phyloP scores from a whole-genome alignment of 2,329 filamentous ascomycete species.

The Lachnellula cervina region DNA sequence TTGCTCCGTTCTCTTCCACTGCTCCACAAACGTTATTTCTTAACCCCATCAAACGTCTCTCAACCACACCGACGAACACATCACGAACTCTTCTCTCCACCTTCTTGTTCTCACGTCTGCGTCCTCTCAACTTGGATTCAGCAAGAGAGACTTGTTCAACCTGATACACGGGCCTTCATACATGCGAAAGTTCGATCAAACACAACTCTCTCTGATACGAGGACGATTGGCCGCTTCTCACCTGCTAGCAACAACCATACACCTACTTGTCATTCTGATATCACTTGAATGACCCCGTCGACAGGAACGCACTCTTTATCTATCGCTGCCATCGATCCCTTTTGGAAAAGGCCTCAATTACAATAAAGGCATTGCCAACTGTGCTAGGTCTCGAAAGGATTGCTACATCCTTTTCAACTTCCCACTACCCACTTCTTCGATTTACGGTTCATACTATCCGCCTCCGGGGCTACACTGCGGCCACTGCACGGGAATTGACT shows the following conservation, averaged over 20 bases:
- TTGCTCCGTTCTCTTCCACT: neutral
- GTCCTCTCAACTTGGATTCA: neutral
- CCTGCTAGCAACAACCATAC: neutral
- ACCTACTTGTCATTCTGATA: neutral
- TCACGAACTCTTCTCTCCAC: neutral
- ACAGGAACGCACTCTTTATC: neutral
- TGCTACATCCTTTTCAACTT: neutral
- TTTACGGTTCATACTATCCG: neutral
- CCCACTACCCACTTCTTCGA: neutral
- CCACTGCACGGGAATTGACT: neutral
- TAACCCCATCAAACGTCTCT: neutral
- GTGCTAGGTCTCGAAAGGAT: no score
- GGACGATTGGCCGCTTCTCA: no score
- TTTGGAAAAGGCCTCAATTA: no score
- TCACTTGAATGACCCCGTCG: neutral
- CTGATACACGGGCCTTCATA: neutral
- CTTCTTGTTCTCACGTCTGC: neutral
- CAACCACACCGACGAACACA: neutral
- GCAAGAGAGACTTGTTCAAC: neutral
- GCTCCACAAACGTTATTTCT: neutral
- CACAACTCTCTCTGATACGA: no score
- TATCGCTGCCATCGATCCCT: neutral
- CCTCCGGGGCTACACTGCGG: neutral
- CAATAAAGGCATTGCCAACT: no score
- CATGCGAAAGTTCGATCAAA: no score